Percentiles rank a stretch among this genome's conserved stretches.
These are phyloP conservation scores for Rosa chinensis DNA, from an alignment of 306 rosid genomes.

Conservation along the genomic window DNA sequence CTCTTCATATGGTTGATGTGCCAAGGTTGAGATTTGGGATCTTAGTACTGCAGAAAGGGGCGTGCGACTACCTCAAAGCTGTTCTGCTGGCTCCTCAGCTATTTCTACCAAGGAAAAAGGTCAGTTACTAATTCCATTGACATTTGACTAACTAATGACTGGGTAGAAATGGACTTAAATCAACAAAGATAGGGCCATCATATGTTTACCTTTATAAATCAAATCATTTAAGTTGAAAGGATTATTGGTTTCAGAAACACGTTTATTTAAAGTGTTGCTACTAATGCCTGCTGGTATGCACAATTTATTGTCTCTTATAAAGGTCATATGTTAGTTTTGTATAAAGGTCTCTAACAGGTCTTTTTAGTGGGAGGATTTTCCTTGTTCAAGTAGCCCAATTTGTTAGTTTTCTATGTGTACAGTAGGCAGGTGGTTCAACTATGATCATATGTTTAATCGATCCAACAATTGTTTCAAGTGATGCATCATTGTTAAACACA, in stretches of 20 bases:
- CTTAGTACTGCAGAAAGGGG: conserved; percentile 65
- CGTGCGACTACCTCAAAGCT: conserved; percentile 50
- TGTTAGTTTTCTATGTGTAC: not conserved
- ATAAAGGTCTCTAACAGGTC: not conserved
- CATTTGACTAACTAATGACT: conserved; percentile 5
- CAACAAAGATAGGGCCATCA: not conserved
- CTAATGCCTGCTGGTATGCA: not conserved
- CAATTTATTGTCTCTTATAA: not conserved
- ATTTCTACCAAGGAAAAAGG: conserved; percentile 55
- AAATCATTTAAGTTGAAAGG: not conserved
- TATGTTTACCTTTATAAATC: not conserved
- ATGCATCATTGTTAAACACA: not conserved
- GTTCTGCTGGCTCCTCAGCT: conserved; percentile 35
- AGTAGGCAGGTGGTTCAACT: not conserved
- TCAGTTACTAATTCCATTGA: conserved; percentile 22
- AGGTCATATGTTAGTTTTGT: not conserved
- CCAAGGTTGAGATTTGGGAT: conserved; percentile 98
- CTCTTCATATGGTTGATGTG: conserved; percentile 28
- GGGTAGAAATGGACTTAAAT: not conserved
- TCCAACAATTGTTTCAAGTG: not conserved
- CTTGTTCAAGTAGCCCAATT: not conserved
- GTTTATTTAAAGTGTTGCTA: not conserved
- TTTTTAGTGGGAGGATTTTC: not conserved
- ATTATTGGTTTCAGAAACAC: not conserved
- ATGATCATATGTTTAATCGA: not conserved